Evolutionary conservation across 129 eudicot species (phyloP).

Genomic region (Kitagawia praeruptora): DNA sequence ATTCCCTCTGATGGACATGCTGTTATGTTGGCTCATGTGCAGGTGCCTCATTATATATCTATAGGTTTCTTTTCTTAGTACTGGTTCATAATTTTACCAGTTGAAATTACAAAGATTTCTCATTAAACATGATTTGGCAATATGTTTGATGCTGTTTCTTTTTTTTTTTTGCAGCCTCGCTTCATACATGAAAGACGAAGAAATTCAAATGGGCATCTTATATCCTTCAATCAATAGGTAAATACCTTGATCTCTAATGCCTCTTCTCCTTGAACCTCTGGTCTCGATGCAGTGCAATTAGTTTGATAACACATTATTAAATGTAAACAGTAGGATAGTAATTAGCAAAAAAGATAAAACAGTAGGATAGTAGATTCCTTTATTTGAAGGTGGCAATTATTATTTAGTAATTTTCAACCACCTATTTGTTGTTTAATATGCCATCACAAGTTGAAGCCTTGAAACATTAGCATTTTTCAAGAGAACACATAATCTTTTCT

Average conservation of each 20-base stretch:
- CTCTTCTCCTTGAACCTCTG: neutral
- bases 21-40: neutral
- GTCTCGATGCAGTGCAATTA: neutral
- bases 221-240: constrained; percentile 86
- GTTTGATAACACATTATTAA: neutral
- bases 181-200: constrained; percentile 89
- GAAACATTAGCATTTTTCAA: neutral
- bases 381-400: neutral
- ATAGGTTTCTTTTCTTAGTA: neutral
- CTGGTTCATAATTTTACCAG: neutral
- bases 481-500: neutral
- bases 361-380: neutral
- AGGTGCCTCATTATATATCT: neutral
- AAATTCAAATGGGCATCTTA: constrained; percentile 66
- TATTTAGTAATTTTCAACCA: neutral
- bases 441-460: neutral
- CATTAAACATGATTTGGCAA: neutral
- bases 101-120: neutral
- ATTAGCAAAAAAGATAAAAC: neutral
- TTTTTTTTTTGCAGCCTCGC: constrained; percentile 63
- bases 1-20: neutral
- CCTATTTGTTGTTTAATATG: neutral
- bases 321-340: neutral
- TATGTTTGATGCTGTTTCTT: constrained; percentile 9
- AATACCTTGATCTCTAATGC: constrained; percentile 1